Evolutionary conservation across 306 rosid genomes (phyloP), one percentile per base, ranked within the genome.

Genomic region (Corylus avellana): DNA sequence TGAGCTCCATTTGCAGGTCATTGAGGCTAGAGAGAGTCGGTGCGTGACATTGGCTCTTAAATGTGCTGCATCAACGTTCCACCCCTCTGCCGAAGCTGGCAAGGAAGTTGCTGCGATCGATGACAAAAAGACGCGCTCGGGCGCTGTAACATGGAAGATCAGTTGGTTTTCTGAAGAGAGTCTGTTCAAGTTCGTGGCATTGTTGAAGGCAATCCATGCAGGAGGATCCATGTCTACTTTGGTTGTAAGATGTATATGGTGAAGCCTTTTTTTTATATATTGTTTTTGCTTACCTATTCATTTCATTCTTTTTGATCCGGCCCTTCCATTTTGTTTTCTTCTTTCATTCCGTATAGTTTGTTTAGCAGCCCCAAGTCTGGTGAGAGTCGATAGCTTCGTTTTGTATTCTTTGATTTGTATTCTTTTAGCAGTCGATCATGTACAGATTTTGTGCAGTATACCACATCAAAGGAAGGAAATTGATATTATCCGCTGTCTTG

Each of bases 191-290:
- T 95, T 95, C 22, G 87, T 91, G 80, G 88, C 92, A 12, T 79
- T 93, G 86, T 18, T 88, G 86, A 93, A 87, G 88, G 97, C 99
- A 70, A 90, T 95, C 80, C 92, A 86, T 72, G 90, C 82, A 12
- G 95, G 85, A 67, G 79, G 67, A 64, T 63, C 57, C 73, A 54
- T 18, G 35, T 82, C 90, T 50, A 88, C 88, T 32, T 84, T 93
- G 88, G 82, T 70, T 58, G 89, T 93, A 64, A 87, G 91, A 82
- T 86, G 85, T 78, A 67, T 76, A 69, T 83, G 84, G 27, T 91
- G 85, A 89, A 70, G 69, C 14, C 70, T 37, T 54, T 82, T 76
- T 76, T 62, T n/a, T 61, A 55, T 14, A 74, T 50, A 74, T 80
- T 73, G 32, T 42, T 53, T 85, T 69, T 75, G 53, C 73, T 82